Conservation (phyloP, 2,329 filamentous ascomycete species). For the Aspergillus carbonarius region DNA sequence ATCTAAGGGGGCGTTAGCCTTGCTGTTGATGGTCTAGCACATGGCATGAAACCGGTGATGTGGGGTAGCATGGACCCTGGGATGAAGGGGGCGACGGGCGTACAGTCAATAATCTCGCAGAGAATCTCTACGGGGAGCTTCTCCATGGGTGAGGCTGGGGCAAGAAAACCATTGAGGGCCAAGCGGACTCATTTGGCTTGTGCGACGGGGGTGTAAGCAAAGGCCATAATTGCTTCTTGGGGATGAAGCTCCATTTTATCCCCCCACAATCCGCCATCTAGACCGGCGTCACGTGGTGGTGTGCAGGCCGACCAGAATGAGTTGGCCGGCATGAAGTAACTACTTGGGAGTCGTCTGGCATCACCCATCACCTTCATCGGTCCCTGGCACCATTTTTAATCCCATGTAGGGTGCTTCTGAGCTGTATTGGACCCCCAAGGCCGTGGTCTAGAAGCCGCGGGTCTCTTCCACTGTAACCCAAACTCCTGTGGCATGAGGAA, state of each 20-base stretch:
- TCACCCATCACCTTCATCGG: not conserved
- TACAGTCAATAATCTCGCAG: constrained; percentile 63
- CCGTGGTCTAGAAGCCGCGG: not conserved
- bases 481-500: not conserved
- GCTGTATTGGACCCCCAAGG: too few relatives aligned
- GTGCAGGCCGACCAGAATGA: not conserved
- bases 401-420: too few relatives aligned
- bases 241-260: constrained; percentile 6
- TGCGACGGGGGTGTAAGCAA: constrained; percentile 4
- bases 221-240: constrained; percentile 5
- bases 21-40: constrained; percentile 20
- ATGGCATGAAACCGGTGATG: constrained; percentile 5
- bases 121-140: constrained; percentile 64
- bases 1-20: constrained; percentile 43
- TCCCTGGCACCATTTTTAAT: not conserved
- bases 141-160: constrained; percentile 43
- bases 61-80: constrained; percentile 11
- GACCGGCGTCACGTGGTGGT: constrained; percentile 16
- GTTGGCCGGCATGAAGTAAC: not conserved
- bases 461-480: not conserved
- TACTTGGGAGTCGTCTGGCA: not conserved
- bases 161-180: constrained; percentile 29
- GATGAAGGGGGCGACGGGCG: constrained; percentile 32
- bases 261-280: constrained; percentile 17
- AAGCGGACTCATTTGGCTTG: constrained; percentile 15